Evolutionary conservation across 2,329 filamentous ascomycete genomes (phyloP).

Genomic region (Lasiodiplodia hormozganensis): DNA sequence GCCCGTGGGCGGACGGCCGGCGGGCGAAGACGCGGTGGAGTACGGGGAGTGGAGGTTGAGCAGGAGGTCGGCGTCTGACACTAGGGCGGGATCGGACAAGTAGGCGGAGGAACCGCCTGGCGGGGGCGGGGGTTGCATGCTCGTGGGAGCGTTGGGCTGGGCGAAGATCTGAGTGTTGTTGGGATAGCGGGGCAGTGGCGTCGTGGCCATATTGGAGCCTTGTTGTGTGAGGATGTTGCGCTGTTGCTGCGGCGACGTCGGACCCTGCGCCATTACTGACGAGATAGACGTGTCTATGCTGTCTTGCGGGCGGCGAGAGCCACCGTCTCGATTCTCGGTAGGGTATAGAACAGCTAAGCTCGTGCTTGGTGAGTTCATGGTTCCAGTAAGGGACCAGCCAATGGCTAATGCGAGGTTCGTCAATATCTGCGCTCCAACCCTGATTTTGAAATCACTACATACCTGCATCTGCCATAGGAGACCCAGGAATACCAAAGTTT

Average conservation of each 20-base stretch:
- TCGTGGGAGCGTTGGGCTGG: constrained; percentile 37
- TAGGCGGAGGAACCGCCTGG: constrained; percentile 33
- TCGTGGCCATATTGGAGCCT: constrained; percentile 34
- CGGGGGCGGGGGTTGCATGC: constrained; percentile 43
- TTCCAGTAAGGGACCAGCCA: constrained; percentile 87
- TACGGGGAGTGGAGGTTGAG: constrained; percentile 59
- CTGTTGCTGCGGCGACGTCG: constrained; percentile 35
- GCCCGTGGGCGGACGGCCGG: constrained; percentile 6
- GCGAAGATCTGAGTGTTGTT: constrained; percentile 31
- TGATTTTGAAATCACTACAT: constrained; percentile 23
- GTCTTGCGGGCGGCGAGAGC: constrained; percentile 6
- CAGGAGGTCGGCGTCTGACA: constrained; percentile 56
- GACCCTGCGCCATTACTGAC: constrained; percentile 37
- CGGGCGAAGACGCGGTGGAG: constrained; percentile 39
- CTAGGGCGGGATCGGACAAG: constrained; percentile 42
- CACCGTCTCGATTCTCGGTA: constrained; percentile 49
- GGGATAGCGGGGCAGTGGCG: constrained; percentile 39
- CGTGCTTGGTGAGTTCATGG: constrained; percentile 82
- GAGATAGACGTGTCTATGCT: constrained; percentile 38
- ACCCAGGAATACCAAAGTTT: constrained; percentile 46
- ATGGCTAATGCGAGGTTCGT: constrained; percentile 59
- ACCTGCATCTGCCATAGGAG: constrained; percentile 59
- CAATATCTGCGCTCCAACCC: constrained; percentile 36
- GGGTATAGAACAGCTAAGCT: constrained; percentile 84
- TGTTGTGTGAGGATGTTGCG: constrained; percentile 35